Base-by-base conservation (phyloP, 768 basidiomycete genomes). In the Pleurotus citrinopileatus region DNA sequence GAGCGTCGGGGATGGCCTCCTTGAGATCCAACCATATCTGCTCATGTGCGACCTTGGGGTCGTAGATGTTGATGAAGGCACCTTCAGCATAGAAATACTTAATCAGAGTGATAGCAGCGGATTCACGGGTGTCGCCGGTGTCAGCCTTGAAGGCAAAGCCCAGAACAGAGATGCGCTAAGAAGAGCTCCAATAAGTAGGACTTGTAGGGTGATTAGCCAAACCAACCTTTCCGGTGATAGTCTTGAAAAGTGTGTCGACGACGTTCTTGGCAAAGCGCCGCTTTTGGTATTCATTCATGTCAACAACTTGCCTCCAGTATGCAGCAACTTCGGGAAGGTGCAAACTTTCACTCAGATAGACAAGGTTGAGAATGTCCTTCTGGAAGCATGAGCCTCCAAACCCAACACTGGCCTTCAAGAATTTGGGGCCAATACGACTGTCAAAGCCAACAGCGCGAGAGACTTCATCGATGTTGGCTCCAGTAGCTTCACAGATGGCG, bases 121-220 rank as follows among this genome's bases (percentile, higher is more conserved):
- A 95, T 75, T 98, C 97, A 69, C 97, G 94, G 34, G 97, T 99
- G 69, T 99, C 97, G 56, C 97, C 97, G 10, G 97, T 99, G 70
- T 98, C 95, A 38, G 97, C 96, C 78, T 98, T 98, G 86, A 98
- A 98, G 3, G 96, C 97, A 70, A 98, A 99, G 9, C 96, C 96
- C 38, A 99, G 86, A 42, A 99, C 91, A 40, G 97, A 92, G 63
- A 99, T 95, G 65, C 85, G 86, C 94, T 81, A 63, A 26, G 52
- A 43, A 51, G 4, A 50, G 43, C 7, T 43, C 22, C 44, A 32
- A 20, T 51, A 8, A 17, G 55, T 51, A 15, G 44, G 45, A 38
- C 42, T 17, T 22, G 3, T 40, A 26, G 45, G 23, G n/a, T 42
- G n/a, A 47, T n/a, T 4, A 8, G 8, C 10, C n/a, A 42, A n/a